phyloP scores from a whole-genome alignment of 106 monocot species.

The Agapanthus africanus region DNA sequence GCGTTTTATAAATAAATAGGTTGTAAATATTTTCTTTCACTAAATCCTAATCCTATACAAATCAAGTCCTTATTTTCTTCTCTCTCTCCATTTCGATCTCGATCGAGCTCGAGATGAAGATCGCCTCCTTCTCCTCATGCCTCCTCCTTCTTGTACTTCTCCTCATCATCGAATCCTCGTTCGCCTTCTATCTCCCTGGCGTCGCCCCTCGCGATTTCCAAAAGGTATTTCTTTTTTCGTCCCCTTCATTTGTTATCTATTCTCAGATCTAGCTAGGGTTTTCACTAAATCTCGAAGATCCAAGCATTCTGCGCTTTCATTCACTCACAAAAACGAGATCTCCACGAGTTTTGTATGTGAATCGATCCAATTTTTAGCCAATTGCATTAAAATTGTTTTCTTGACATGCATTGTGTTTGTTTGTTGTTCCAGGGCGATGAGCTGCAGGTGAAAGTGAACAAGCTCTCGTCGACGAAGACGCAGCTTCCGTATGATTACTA shows the following conservation, averaged over 20 bases:
- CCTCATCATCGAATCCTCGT: neutral
- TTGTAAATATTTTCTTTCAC: no score
- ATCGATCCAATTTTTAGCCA: neutral
- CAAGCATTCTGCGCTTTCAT: neutral
- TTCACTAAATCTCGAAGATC: neutral
- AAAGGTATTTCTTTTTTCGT: constrained; percentile 8
- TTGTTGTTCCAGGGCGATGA: constrained; percentile 52
- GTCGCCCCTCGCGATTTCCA: constrained; percentile 31
- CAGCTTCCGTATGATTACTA: constrained; percentile 89
- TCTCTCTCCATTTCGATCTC: neutral
- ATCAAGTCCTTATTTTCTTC: no score
- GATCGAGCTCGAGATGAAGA: constrained; percentile 6
- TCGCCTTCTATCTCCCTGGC: constrained; percentile 32
- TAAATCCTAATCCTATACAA: no score
- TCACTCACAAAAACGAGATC: neutral
- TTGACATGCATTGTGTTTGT: neutral
- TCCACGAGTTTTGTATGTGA: neutral
- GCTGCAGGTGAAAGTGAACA: constrained; percentile 82
- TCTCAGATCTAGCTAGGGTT: constrained; percentile 8
- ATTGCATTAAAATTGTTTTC: no score
- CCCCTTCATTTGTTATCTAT: neutral
- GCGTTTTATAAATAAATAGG: no score
- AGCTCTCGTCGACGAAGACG: constrained; percentile 87
- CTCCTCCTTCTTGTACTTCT: constrained; percentile 6
- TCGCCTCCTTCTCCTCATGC: neutral